Evolutionary conservation across 2,329 filamentous ascomycete genomes (phyloP).

Genomic region (Trichoderma harzianum): DNA sequence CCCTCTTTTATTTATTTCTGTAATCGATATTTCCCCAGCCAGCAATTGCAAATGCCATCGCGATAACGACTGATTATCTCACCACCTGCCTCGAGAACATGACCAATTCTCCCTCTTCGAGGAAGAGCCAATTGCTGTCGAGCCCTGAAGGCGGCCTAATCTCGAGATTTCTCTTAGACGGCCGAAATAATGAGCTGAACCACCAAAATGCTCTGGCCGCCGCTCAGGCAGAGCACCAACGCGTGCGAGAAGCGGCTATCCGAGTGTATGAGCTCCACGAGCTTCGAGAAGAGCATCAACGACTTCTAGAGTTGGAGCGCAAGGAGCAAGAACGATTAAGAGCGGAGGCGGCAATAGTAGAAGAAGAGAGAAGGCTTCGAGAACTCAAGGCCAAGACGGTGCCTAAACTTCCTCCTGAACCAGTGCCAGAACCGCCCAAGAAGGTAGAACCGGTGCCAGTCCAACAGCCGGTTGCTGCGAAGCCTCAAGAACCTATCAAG

Average conservation of each 20-base stretch:
- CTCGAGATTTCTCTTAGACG: slow-evolving; percentile 59
- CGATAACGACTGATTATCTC: neutral
- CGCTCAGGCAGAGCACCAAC: slow-evolving; percentile 64
- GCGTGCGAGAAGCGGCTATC: slow-evolving; percentile 53
- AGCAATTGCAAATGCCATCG: slow-evolving; percentile 13
- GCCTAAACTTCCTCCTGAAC: slow-evolving; percentile 41
- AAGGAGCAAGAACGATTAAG: slow-evolving; percentile 45
- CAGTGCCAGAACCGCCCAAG: slow-evolving; percentile 30
- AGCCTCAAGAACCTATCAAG: slow-evolving; percentile 21
- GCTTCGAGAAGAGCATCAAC: slow-evolving; percentile 42
- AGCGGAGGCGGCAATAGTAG: slow-evolving; percentile 44
- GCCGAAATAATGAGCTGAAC: slow-evolving; percentile 58
- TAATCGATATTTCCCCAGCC: neutral
- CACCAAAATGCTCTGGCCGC: slow-evolving; percentile 65
- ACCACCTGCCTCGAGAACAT: slow-evolving; percentile 29
- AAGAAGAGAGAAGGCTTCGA: slow-evolving; percentile 46
- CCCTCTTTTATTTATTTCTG: neutral
- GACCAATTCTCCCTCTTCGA: slow-evolving; percentile 43
- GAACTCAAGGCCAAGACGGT: slow-evolving; percentile 45
- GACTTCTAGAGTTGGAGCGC: slow-evolving; percentile 43
- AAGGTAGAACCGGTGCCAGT: slow-evolving; percentile 20
- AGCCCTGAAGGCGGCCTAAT: slow-evolving; percentile 48
- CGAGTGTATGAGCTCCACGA: slow-evolving; percentile 48
- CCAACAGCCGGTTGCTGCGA: slow-evolving; percentile 1
- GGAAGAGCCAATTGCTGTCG: slow-evolving; percentile 38